Evolutionary conservation across 106 monocot species (phyloP).

Genomic region (Dendrobium nobile): DNA sequence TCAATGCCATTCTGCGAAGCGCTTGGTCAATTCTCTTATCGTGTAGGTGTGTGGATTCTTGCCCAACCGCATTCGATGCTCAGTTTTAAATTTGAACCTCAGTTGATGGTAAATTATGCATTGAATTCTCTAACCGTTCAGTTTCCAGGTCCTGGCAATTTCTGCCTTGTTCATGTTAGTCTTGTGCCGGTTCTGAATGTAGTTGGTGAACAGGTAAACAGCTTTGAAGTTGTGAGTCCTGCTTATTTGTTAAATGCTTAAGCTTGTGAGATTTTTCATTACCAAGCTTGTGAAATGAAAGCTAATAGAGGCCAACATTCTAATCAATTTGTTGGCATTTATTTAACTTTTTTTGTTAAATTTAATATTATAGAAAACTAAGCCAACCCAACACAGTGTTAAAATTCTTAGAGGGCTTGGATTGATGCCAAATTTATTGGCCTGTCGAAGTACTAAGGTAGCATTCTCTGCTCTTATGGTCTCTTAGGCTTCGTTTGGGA

Average conservation of each 20-base stretch:
- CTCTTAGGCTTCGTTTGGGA: background rate
- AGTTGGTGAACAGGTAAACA: constrained; percentile 19
- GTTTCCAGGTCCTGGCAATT: constrained; percentile 24
- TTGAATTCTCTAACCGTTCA: background rate
- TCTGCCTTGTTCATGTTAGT: constrained; percentile 1
- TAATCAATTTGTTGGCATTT: no score
- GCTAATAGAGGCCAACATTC: no score
- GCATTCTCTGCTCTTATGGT: constrained; percentile 9
- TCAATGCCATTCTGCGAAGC: constrained; percentile 91
- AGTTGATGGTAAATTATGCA: background rate
- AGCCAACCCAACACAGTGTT: constrained; percentile 73
- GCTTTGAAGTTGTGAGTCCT: constrained; percentile 6
- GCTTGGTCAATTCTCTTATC: constrained; percentile 46
- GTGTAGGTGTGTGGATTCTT: constrained; percentile 23
- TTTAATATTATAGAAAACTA: constrained; percentile 47
- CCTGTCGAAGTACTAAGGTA: constrained; percentile 55
- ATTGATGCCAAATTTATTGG: constrained; percentile 57
- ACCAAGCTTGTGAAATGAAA: no score
- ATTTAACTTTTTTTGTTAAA: no score
- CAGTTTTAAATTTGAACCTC: background rate
- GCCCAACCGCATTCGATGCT: background rate
- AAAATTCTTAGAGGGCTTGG: constrained; percentile 50
- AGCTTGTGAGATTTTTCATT: background rate
- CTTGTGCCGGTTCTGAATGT: no score
- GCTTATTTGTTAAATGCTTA: background rate